Base-by-base conservation (phyloP, 2,329 filamentous ascomycete genomes). In the Hymenoscyphus occultus region DNA sequence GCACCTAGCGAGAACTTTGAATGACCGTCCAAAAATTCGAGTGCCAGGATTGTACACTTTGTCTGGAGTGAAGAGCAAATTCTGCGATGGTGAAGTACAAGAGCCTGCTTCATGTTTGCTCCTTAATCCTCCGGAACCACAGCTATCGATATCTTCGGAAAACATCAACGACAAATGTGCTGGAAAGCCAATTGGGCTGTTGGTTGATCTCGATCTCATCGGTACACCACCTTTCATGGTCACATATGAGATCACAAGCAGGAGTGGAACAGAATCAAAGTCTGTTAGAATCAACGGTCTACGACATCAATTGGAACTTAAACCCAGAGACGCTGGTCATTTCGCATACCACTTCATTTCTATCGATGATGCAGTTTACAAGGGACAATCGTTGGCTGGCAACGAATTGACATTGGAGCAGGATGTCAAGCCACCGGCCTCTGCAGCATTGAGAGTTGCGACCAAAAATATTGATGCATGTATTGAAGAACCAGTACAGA, bases 151-250 rank as follows among this genome's bases (percentile, higher is more conserved):
- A 60, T 84, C 84, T 39, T 83, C 87, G 6, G 90, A 96, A 71
- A 89, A 93, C 68, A 93, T 99, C 56, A 90, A 92, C 61, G 95
- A 99, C 77, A 96, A 96, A 75, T 99, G 95, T 76, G 94, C 93
- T 42, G 93, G 93, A 59, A 97, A 93, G 74, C 92, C 95, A 0
- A 91, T 99, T 67, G 95, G 95, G 51, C 84, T 99, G 63, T 86
- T 90, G 12, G 91, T 99, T 54, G 90, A 95, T 73, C 80, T 99
- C 60, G 93, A 98, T 75, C 83, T 99, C 48, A 90, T 94, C 35
- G 95, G 95, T 67, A 96, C 93, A 0, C 94, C 96, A 57, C 94
- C 94, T 1, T 99, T 99, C 78, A 81, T 83, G n/a, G 82, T 99
- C 57, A 81, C 83, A 28, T 99, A 97, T 76, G 88, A 88, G 56